Evolutionary conservation across 1,284 basidiomycete genomes (phyloP).

Genomic region (Baeospora myosura): DNA sequence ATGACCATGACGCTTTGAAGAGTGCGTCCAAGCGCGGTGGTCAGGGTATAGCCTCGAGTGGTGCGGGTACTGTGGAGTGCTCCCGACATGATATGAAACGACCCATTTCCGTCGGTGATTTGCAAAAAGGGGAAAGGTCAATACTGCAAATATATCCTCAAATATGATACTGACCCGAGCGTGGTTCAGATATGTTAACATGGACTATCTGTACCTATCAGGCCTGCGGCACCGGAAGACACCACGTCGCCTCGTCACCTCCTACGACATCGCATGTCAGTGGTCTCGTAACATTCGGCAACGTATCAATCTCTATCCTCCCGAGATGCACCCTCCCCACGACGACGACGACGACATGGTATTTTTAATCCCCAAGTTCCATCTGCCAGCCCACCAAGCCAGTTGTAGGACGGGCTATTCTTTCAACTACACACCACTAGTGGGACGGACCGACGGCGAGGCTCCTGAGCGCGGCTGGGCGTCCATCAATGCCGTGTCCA

Average conservation of each 20-base stretch:
- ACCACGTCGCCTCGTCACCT: conserved; percentile 11
- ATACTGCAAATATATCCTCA: no score
- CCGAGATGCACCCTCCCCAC: not conserved
- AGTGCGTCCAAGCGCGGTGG: not conserved
- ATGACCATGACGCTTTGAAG: conserved; percentile 5
- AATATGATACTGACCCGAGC: no score
- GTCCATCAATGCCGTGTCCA: conserved; percentile 7
- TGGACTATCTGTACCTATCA: conserved; percentile 20
- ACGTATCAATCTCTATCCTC: conserved; percentile 8
- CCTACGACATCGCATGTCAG: conserved; percentile 24
- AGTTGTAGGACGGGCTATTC: conserved; percentile 16
- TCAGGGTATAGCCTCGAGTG: not conserved
- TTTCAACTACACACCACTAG: conserved; percentile 8
- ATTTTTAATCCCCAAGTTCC: conserved; percentile 25
- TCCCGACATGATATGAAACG: conserved; percentile 14
- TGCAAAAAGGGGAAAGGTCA: conserved; percentile 18
- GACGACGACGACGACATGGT: conserved; percentile 1
- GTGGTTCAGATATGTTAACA: conserved; percentile 19
- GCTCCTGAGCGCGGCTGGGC: conserved; percentile 10
- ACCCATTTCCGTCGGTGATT: conserved; percentile 13
- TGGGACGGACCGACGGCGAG: conserved; percentile 12
- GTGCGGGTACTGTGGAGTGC: conserved; percentile 10
- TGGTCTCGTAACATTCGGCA: conserved; percentile 16
- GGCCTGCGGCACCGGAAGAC: conserved; percentile 3
- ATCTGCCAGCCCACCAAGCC: conserved; percentile 21